Evolutionary conservation across 1,139 yeast genomes (phyloP).

Genomic region (Nadsonia starkeyi-henricii): DNA sequence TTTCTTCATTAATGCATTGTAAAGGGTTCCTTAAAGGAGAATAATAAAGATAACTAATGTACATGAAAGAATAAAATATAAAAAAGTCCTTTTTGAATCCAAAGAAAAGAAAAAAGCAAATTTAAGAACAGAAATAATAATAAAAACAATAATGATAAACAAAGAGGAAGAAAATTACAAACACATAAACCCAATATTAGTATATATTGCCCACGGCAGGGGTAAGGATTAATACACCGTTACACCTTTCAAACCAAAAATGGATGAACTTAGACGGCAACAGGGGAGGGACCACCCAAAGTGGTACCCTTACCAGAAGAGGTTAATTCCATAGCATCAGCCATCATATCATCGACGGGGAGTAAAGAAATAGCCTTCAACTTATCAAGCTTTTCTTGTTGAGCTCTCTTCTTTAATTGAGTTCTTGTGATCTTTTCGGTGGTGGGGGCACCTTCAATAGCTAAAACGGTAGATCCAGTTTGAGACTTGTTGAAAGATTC

Average conservation of each 20-base stretch:
- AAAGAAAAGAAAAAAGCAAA: not conserved
- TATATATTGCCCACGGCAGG: not conserved
- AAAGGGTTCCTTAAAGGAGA: not conserved
- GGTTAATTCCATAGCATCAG: conserved; percentile 32
- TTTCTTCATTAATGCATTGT: not conserved
- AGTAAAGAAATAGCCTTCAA: conserved; percentile 43
- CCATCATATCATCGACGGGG: conserved; percentile 56
- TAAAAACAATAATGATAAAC: not conserved
- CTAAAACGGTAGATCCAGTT: conserved; percentile 1
- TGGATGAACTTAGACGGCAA: not conserved
- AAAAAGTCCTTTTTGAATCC: not conserved
- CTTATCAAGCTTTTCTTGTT: conserved; percentile 20
- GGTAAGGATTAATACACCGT: too few relatives aligned
- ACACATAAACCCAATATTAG: not conserved
- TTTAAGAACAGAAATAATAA: not conserved
- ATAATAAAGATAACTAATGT: not conserved
- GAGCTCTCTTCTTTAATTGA: conserved; percentile 20
- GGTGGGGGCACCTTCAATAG: conserved; percentile 13
- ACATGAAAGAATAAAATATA: not conserved
- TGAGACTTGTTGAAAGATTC: conserved; percentile 30
- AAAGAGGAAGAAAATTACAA: not conserved
- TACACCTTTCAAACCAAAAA: too few relatives aligned
- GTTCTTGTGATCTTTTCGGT: conserved; percentile 14
- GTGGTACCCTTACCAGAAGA: conserved; percentile 66
- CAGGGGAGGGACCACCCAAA: conserved; percentile 43